These are phyloP conservation scores for Gossypium laxum DNA, from an alignment of 441 rosid species.

Conservation along the genomic window DNA sequence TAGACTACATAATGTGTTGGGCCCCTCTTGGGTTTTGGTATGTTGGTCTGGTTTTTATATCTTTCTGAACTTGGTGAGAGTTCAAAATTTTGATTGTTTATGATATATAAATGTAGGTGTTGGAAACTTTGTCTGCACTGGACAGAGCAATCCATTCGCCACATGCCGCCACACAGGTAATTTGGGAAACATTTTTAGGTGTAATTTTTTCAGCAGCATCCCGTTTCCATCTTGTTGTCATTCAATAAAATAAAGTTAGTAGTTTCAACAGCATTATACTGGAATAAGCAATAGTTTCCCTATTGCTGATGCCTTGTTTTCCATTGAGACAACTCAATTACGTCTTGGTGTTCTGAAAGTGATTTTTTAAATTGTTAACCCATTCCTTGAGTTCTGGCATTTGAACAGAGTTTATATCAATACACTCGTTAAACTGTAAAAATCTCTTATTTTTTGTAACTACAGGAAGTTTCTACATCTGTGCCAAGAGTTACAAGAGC, in stretches of 20 bases:
- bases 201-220: background rate
- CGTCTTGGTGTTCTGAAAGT: background rate
- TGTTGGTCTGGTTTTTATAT: slow-evolving; percentile 29
- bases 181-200: background rate
- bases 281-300: background rate
- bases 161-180: slow-evolving; percentile 91
- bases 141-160: slow-evolving; percentile 96
- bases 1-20: slow-evolving; percentile 86
- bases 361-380: background rate
- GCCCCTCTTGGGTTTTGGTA: slow-evolving; percentile 99
- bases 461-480: slow-evolving; percentile 72
- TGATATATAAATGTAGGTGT: slow-evolving; percentile 44
- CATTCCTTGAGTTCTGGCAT: background rate
- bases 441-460: slow-evolving; percentile 11
- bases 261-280: background rate
- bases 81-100: slow-evolving; percentile 3
- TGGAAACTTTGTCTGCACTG: slow-evolving; percentile 90
- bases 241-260: background rate
- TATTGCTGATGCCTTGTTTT: background rate
- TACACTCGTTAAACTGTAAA: background rate
- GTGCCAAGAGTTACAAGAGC: slow-evolving; percentile 71
- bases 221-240: background rate
- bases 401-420: background rate
- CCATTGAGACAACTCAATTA: background rate
- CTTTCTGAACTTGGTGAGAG: slow-evolving; percentile 14